Percentiles rank a stretch among this genome's conserved stretches.
Evolutionary conservation across 2,329 filamentous ascomycete genomes (phyloP).

Genomic region (Hortaea werneckii): DNA sequence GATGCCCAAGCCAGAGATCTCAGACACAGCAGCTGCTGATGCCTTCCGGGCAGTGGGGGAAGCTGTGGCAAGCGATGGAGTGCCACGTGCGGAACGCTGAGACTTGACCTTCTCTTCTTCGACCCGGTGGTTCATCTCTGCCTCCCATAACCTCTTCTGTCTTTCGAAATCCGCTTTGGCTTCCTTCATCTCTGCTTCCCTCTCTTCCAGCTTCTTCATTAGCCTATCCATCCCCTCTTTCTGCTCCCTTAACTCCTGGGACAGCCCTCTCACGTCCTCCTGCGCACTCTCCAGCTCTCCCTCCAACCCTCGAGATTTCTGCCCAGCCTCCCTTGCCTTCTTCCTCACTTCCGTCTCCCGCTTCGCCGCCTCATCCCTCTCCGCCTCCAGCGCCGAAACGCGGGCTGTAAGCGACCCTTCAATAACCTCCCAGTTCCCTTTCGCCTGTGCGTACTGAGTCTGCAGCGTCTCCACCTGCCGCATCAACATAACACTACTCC

Average conservation of each 20-base stretch:
- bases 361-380: conserved; percentile 74
- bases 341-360: conserved; percentile 80
- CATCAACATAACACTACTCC: conserved; percentile 54
- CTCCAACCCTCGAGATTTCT: conserved; percentile 58
- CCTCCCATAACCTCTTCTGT: conserved; percentile 50
- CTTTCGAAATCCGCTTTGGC: conserved; percentile 46
- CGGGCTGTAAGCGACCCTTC: conserved; percentile 75
- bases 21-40: conserved; percentile 18
- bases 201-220: conserved; percentile 53
- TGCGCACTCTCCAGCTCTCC: conserved; percentile 69
- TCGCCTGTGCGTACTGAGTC: conserved; percentile 86
- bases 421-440: conserved; percentile 96
- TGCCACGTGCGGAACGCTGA: conserved; percentile 34
- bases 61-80: background rate
- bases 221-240: conserved; percentile 52
- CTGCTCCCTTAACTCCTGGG: conserved; percentile 53
- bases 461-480: conserved; percentile 93
- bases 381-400: conserved; percentile 70
- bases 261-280: conserved; percentile 52
- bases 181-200: conserved; percentile 53
- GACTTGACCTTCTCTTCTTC: conserved; percentile 56
- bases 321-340: conserved; percentile 76
- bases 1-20: background rate
- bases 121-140: conserved; percentile 46
- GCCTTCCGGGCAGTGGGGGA: conserved; percentile 28